These are phyloP conservation scores for Metarhizium anisopliae DNA, from an alignment of 2,329 filamentous ascomycete genomes.

Conservation along the genomic window DNA sequence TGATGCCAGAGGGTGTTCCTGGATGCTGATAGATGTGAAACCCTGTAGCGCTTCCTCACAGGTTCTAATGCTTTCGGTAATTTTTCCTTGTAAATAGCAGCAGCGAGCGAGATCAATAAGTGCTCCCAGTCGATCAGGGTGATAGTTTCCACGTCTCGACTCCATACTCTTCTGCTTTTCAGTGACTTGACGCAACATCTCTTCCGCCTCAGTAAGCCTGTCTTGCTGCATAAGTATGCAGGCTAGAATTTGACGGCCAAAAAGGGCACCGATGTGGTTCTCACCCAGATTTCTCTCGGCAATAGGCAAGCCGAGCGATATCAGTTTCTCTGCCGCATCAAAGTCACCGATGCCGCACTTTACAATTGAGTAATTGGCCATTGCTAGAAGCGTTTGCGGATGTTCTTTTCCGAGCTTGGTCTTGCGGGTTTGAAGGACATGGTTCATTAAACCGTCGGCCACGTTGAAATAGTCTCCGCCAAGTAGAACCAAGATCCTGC, in stretches of 20 bases:
- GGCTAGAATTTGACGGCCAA: constrained; percentile 8
- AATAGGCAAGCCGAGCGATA: background rate
- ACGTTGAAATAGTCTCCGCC: background rate
- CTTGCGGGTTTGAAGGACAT: constrained; percentile 5
- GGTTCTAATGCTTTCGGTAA: background rate
- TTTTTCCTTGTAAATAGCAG: constrained; percentile 4
- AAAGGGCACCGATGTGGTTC: constrained; percentile 7
- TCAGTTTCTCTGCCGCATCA: background rate
- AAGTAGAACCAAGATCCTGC: background rate
- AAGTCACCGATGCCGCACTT: constrained; percentile 2
- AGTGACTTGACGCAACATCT: background rate
- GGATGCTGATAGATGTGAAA: background rate
- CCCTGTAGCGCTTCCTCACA: background rate
- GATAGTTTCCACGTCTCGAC: constrained; percentile 4
- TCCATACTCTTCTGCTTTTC: constrained; percentile 4
- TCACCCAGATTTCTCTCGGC: constrained; percentile 2
- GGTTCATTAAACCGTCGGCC: background rate
- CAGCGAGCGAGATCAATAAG: constrained; percentile 8
- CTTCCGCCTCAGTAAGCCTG: constrained; percentile 1
- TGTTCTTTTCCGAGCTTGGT: constrained; percentile 8
- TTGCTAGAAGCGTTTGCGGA: constrained; percentile 7
- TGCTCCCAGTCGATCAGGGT: constrained; percentile 9
- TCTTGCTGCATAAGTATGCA: constrained; percentile 4
- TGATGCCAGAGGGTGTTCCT: background rate
- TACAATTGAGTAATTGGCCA: constrained; percentile 7